phyloP scores from a whole-genome alignment of 2,329 filamentous ascomycete species.

The Xylariaceae sp. region DNA sequence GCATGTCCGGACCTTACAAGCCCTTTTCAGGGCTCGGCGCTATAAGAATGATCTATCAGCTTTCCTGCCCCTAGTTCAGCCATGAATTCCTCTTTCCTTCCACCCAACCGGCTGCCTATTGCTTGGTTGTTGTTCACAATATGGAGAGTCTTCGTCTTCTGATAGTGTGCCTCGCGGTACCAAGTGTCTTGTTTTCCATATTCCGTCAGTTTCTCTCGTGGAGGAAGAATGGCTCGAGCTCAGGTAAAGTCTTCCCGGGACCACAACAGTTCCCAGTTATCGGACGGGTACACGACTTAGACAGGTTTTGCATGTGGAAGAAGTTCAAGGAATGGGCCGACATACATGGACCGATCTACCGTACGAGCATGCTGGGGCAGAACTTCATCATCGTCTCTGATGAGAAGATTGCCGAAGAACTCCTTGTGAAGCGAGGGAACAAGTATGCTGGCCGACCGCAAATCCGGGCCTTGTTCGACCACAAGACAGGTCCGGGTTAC shows the following conservation, averaged over 20 bases:
- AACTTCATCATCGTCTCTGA: slow-evolving; percentile 40
- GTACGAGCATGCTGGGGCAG: slow-evolving; percentile 32
- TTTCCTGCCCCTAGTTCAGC: not conserved
- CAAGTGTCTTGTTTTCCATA: slow-evolving; percentile 40
- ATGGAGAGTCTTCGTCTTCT: slow-evolving; percentile 39
- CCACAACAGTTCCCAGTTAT: slow-evolving; percentile 44
- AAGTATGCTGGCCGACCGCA: slow-evolving; percentile 48
- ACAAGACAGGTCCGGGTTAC: slow-evolving; percentile 45
- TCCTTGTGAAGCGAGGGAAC: slow-evolving; percentile 45
- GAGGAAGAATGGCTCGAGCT: slow-evolving; percentile 26
- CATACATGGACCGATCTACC: slow-evolving; percentile 30
- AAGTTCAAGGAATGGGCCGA: slow-evolving; percentile 40
- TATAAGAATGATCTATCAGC: slow-evolving; percentile 12
- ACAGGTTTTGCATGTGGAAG: slow-evolving; percentile 44
- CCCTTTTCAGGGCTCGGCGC: not conserved
- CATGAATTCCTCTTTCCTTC: slow-evolving; percentile 1
- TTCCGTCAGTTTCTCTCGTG: slow-evolving; percentile 37
- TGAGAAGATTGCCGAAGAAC: slow-evolving; percentile 44
- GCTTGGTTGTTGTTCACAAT: slow-evolving; percentile 1
- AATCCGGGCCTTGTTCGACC: slow-evolving; percentile 44
- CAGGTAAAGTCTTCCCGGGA: slow-evolving; percentile 38
- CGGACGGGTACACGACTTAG: slow-evolving; percentile 45
- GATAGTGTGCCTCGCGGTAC: slow-evolving; percentile 42
- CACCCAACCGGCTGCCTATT: not conserved
- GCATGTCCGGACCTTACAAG: not conserved